phyloP scores from a whole-genome alignment of 306 rosid species.

The Fragaria nilgerrensis region DNA sequence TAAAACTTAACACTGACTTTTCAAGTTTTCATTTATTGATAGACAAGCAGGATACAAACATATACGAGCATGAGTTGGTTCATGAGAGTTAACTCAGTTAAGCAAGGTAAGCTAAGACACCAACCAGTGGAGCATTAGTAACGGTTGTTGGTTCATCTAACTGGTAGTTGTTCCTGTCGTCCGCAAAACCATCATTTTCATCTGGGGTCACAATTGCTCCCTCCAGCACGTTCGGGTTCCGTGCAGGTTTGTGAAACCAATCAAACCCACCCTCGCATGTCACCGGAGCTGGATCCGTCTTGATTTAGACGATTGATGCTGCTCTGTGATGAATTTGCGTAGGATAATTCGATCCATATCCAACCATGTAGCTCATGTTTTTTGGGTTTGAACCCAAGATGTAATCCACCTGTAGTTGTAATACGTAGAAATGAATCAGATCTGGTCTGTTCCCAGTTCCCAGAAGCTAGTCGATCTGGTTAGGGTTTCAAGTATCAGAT shows the following conservation, averaged over 20 bases:
- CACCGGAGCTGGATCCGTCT: not conserved
- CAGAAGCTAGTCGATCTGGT: not conserved
- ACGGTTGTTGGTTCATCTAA: constrained; percentile 44
- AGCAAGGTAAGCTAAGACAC: constrained; percentile 53
- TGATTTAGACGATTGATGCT: constrained; percentile 48
- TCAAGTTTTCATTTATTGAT: not conserved
- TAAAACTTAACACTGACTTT: not conserved
- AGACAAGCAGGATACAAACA: not conserved
- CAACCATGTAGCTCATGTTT: constrained; percentile 40
- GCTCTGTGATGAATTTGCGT: constrained; percentile 47
- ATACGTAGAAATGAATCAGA: constrained; percentile 1
- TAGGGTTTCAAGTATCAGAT: not conserved
- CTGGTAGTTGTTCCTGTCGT: constrained; percentile 35
- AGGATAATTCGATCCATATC: constrained; percentile 37
- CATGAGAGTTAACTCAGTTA: not conserved
- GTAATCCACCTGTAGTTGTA: not conserved
- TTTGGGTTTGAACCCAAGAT: constrained; percentile 44
- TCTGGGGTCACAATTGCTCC: constrained; percentile 52
- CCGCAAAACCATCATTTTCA: constrained; percentile 24
- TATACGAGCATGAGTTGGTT: not conserved
- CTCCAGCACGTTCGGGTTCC: constrained; percentile 46
- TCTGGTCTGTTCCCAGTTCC: not conserved
- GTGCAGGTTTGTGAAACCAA: not conserved
- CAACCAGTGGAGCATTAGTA: constrained; percentile 47
- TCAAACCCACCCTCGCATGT: constrained; percentile 36